These are phyloP conservation scores for Kazachstania kunashirensis DNA, from an alignment of 805 yeast species.

Conservation along the genomic window DNA sequence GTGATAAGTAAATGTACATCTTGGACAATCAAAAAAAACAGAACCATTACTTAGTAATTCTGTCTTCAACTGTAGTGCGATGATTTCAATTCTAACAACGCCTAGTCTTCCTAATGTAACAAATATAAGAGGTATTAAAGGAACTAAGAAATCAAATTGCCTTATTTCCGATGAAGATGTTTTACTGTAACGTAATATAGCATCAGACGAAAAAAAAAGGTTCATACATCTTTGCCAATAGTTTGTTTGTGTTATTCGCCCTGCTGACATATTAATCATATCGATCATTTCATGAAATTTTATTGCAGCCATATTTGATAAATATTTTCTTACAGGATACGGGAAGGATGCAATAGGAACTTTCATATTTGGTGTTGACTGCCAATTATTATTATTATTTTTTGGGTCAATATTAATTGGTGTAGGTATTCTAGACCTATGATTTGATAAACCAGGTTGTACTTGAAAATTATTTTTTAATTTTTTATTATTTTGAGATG, in stretches of 20 bases:
- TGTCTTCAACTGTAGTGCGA: slow-evolving; percentile 40
- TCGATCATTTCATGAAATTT: slow-evolving; percentile 44
- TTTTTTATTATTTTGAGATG: background rate
- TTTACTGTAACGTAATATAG: slow-evolving; percentile 39
- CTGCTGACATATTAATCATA: slow-evolving; percentile 34
- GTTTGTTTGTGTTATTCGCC: slow-evolving; percentile 34
- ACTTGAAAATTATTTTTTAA: background rate
- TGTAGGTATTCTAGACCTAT: slow-evolving; percentile 1
- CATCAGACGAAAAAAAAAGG: slow-evolving; percentile 46
- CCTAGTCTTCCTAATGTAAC: slow-evolving; percentile 42
- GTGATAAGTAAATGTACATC: slow-evolving; percentile 39
- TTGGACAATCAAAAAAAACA: slow-evolving; percentile 44
- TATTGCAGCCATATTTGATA: slow-evolving; percentile 42
- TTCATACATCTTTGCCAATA: slow-evolving; percentile 42
- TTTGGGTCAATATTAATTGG: background rate
- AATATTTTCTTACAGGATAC: slow-evolving; percentile 29
- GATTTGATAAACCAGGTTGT: background rate
- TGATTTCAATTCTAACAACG: slow-evolving; percentile 42
- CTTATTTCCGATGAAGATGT: slow-evolving; percentile 38
- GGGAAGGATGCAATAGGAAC: slow-evolving; percentile 12
- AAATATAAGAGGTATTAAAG: slow-evolving; percentile 31
- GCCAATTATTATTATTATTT: background rate
- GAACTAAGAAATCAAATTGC: slow-evolving; percentile 49
- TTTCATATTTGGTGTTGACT: background rate
- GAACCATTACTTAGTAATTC: slow-evolving; percentile 44